phyloP scores from a whole-genome alignment of 2,329 filamentous ascomycete species.

The Talaromyces sp. region DNA sequence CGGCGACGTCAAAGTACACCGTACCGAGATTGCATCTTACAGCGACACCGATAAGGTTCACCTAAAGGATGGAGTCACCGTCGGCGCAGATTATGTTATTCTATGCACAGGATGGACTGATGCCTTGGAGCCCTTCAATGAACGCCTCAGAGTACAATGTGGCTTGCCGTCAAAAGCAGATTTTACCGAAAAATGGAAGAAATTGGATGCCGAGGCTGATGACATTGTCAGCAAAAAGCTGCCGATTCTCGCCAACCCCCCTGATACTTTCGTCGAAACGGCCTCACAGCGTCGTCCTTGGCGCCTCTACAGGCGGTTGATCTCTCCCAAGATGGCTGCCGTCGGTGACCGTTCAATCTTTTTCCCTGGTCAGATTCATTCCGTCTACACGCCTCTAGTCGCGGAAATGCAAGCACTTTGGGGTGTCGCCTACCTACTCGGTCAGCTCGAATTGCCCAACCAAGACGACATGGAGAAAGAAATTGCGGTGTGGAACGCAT shows the following conservation, averaged over 20 bases:
- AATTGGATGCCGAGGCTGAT: background rate
- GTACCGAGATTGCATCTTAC: background rate
- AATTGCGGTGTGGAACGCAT: conserved; percentile 8
- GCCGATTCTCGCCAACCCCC: background rate
- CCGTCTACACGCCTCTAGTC: conserved; percentile 1
- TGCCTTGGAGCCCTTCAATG: background rate
- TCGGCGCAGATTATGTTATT: background rate
- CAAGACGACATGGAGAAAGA: conserved; percentile 4
- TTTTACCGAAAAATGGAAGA: background rate
- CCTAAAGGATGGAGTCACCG: background rate
- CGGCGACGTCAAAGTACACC: background rate
- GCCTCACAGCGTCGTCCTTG: background rate
- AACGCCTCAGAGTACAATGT: background rate
- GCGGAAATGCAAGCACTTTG: conserved; percentile 4
- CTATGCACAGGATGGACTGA: background rate
- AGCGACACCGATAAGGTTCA: background rate
- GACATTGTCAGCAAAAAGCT: background rate
- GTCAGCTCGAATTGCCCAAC: background rate
- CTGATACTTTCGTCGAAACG: background rate
- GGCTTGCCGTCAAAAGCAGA: background rate
- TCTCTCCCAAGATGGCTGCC: background rate
- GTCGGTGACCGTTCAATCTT: background rate
- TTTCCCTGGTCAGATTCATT: conserved; percentile 1
- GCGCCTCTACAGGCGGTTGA: conserved; percentile 5
- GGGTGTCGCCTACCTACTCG: background rate